A percentile compares a stretch with the other conserved stretches of the same genome.
Conservation (phyloP, 805 yeast genomes). For the Torulaspora indica region DNA sequence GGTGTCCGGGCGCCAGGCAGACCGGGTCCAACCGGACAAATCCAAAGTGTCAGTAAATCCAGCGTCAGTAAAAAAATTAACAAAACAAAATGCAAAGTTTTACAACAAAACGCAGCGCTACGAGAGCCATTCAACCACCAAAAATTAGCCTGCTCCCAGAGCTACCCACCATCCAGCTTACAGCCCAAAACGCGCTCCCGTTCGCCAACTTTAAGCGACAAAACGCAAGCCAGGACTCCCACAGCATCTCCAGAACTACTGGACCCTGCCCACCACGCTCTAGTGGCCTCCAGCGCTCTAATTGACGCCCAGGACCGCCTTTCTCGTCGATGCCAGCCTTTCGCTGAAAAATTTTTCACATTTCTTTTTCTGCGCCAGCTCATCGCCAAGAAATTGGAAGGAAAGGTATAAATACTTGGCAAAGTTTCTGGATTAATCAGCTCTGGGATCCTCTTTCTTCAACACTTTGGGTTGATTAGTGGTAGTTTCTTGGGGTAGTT, state of each 20-base stretch:
- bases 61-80: neutral
- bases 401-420: conserved; percentile 15
- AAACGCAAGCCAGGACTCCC: too few relatives aligned
- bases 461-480: conserved; percentile 8
- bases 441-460: neutral
- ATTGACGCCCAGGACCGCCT: neutral
- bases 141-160: too few relatives aligned
- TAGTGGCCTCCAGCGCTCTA: too few relatives aligned
- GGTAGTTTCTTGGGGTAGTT: conserved; percentile 12
- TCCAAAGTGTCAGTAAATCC: neutral
- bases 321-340: neutral
- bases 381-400: conserved; percentile 9
- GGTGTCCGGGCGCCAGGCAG: neutral
- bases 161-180: too few relatives aligned
- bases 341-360: conserved; percentile 17
- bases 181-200: too few relatives aligned
- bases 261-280: too few relatives aligned
- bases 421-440: conserved; percentile 5
- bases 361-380: conserved; percentile 14
- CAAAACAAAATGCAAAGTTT: too few relatives aligned
- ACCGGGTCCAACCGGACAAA: conserved; percentile 3
- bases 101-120: neutral
- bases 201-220: too few relatives aligned
- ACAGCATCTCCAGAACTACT: too few relatives aligned
- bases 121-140: neutral